Conservation (phyloP, 257 asterid genomes). For the Scutellaria baicalensis region DNA sequence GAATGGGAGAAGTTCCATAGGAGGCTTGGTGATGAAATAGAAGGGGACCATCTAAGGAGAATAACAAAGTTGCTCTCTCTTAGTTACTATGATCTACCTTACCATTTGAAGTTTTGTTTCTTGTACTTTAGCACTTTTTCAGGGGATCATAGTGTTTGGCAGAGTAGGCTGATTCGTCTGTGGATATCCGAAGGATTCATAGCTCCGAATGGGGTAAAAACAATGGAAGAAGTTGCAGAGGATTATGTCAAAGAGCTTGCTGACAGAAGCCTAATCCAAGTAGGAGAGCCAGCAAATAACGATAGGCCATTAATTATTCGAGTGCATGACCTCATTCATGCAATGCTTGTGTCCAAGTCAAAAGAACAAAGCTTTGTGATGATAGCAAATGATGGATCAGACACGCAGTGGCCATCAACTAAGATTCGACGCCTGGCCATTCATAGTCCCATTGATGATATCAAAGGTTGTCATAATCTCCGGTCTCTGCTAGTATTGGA, state of each 20-base stretch:
- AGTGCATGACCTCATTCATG: conserved; percentile 1
- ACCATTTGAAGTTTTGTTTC: not conserved
- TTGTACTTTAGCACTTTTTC: conserved; percentile 10
- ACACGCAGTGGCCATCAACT: too few relatives aligned
- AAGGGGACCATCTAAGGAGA: not conserved
- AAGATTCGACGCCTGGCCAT: too few relatives aligned
- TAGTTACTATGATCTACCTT: not conserved
- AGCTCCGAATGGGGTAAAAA: not conserved
- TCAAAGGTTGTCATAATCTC: too few relatives aligned
- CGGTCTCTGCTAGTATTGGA: too few relatives aligned
- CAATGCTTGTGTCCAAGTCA: not conserved
- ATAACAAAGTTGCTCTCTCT: not conserved
- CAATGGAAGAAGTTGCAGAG: conserved; percentile 12
- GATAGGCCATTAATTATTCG: not conserved
- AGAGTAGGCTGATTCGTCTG: not conserved
- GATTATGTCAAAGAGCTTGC: conserved; percentile 2
- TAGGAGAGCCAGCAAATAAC: not conserved
- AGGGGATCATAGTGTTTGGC: not conserved
- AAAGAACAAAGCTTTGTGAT: conserved; percentile 11
- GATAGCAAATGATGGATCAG: not conserved
- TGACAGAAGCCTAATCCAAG: conserved; percentile 10
- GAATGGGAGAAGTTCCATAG: not conserved
- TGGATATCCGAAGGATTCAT: conserved; percentile 19
- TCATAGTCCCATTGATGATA: too few relatives aligned
- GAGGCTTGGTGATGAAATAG: not conserved